Percentiles rank a stretch among this genome's conserved stretches.
These are phyloP conservation scores for Globisporangium radiosum DNA, from an alignment of 352 stramenopile species.

Conservation along the genomic window DNA sequence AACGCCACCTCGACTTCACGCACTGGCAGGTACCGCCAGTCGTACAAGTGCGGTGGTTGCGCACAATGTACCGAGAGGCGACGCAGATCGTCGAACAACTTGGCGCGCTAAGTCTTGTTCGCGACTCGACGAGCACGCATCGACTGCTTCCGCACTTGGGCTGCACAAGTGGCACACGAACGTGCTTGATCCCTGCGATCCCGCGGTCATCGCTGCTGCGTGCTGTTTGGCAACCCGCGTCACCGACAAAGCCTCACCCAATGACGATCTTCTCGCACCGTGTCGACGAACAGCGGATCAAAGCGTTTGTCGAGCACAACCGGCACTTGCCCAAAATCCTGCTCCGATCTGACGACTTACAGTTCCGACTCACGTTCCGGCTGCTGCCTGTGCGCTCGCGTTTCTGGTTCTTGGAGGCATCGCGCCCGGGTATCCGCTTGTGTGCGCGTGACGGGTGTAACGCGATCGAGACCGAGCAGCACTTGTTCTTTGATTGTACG, in stretches of 20 bases:
- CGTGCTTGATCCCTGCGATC: slow-evolving; percentile 3
- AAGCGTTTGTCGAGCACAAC: background rate
- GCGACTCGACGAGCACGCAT: background rate
- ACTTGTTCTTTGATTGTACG: slow-evolving; percentile 14
- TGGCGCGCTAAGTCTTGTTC: background rate
- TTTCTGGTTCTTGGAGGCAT: slow-evolving; percentile 12
- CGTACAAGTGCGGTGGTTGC: background rate
- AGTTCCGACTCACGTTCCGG: slow-evolving; percentile 11
- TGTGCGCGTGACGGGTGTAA: slow-evolving; percentile 8
- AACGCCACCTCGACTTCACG: slow-evolving; percentile 1
- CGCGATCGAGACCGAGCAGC: slow-evolving; percentile 8
- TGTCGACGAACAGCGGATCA: slow-evolving; percentile 2
- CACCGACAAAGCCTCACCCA: slow-evolving; percentile 1
- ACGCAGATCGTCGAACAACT: background rate
- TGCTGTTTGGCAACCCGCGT: background rate
- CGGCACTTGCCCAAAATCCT: slow-evolving; percentile 4
- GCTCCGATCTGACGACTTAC: slow-evolving; percentile 12
- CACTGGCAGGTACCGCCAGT: background rate
- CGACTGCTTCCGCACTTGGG: background rate
- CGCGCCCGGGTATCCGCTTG: slow-evolving; percentile 3
- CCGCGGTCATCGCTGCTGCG: slow-evolving; percentile 1
- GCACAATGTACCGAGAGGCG: background rate
- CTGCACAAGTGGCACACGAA: background rate
- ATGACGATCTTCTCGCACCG: slow-evolving; percentile 1
- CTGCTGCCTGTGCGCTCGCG: slow-evolving; percentile 11